A percentile compares a stretch with the other conserved stretches of the same genome.
Evolutionary conservation across 768 basidiomycete species (phyloP).

Genomic region (Hygrophorus russula): DNA sequence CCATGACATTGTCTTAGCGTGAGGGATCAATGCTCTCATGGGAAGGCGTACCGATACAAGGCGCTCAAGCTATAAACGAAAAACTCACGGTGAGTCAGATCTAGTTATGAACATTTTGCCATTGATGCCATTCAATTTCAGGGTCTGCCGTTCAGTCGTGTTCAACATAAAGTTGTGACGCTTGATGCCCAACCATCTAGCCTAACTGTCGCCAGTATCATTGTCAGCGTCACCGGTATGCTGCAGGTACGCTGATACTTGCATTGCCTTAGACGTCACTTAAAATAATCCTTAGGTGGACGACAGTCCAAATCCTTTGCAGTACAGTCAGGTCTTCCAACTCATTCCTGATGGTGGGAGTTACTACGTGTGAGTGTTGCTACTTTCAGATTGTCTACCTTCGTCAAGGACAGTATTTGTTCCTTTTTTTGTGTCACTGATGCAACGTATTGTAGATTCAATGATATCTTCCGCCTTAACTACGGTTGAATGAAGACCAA

Average conservation of each 20-base stretch:
- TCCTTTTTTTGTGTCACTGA: neutral
- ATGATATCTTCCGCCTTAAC: constrained; percentile 91
- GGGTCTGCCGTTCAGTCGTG: constrained; percentile 73
- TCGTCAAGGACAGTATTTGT: neutral
- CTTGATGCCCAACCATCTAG: constrained; percentile 84
- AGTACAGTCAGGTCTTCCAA: constrained; percentile 91
- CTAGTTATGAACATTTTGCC: too few relatives aligned
- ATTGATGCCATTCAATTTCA: constrained; percentile 15
- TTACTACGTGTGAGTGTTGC: constrained; percentile 71
- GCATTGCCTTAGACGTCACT: neutral
- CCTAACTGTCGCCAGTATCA: constrained; percentile 36
- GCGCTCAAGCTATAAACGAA: constrained; percentile 43
- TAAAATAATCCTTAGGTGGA: constrained; percentile 49
- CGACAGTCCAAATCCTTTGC: constrained; percentile 65
- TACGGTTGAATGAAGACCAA: constrained; percentile 43
- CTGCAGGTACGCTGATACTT: constrained; percentile 44
- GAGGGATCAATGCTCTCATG: constrained; percentile 75
- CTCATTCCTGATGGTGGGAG: constrained; percentile 62
- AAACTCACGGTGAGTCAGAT: constrained; percentile 61
- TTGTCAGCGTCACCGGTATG: constrained; percentile 86
- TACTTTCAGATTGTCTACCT: neutral
- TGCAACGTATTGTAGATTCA: constrained; percentile 35
- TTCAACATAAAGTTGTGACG: constrained; percentile 73
- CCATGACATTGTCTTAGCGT: constrained; percentile 39
- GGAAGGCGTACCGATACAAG: constrained; percentile 53